These are phyloP conservation scores for Jamesozyma gamospora DNA, from an alignment of 805 yeast genomes.

Conservation along the genomic window DNA sequence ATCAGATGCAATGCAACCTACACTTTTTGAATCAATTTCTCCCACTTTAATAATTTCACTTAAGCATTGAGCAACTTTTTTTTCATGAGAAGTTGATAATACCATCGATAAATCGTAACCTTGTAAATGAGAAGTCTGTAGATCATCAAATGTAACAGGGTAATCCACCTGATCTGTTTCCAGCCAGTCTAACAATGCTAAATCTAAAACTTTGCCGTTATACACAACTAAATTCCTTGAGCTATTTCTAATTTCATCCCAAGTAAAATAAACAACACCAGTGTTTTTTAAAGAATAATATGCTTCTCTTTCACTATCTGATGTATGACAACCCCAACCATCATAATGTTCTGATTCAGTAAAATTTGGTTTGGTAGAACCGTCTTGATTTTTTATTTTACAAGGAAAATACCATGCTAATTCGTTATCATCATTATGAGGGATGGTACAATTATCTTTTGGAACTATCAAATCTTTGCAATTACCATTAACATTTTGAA, in stretches of 20 bases:
- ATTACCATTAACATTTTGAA: conserved; percentile 87
- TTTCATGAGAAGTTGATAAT: conserved; percentile 52
- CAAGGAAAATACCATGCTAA: conserved; percentile 98
- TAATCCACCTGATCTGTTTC: conserved; percentile 56
- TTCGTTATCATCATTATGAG: conserved; percentile 46
- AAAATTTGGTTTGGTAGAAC: conserved; percentile 57
- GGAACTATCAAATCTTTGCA: conserved; percentile 74
- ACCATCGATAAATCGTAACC: conserved; percentile 80
- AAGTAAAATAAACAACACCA: conserved; percentile 77
- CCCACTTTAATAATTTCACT: conserved; percentile 85
- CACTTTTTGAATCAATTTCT: conserved; percentile 72
- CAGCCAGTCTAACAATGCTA: conserved; percentile 69
- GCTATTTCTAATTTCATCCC: conserved; percentile 72
- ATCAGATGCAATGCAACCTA: conserved; percentile 88
- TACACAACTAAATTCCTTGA: conserved; percentile 75
- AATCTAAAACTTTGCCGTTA: conserved; percentile 81
- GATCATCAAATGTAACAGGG: conserved; percentile 59
- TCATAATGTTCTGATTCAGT: conserved; percentile 48
- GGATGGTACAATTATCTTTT: conserved; percentile 58
- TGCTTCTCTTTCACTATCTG: conserved; percentile 53
- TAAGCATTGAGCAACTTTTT: conserved; percentile 70
- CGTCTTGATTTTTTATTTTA: conserved; percentile 57
- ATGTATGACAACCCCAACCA: conserved; percentile 92
- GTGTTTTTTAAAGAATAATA: conserved; percentile 49
- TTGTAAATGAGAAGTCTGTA: conserved; percentile 41